Evolutionary conservation across 805 yeast genomes (phyloP).

Genomic region (Brettanomyces custersianus): DNA sequence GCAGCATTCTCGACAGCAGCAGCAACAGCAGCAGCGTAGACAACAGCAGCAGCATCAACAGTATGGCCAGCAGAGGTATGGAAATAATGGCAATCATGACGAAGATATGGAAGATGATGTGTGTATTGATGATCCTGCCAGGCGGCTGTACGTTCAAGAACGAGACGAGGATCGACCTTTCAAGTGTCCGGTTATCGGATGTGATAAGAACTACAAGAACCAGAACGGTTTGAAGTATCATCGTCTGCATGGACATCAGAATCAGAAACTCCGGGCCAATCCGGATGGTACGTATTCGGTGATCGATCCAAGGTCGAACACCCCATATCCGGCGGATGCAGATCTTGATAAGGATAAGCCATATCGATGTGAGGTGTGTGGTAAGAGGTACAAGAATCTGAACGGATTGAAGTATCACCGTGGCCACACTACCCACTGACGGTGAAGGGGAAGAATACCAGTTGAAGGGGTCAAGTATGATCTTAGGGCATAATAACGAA

Average conservation of each 20-base stretch:
- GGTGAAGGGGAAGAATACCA: no score
- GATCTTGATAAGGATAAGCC: slow-evolving; percentile 98
- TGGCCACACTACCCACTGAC: slow-evolving; percentile 94
- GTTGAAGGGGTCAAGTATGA: no score
- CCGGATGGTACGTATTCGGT: slow-evolving; percentile 90
- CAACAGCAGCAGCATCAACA: slow-evolving; percentile 8
- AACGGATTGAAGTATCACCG: slow-evolving; percentile 96
- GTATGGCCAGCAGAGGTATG: not conserved
- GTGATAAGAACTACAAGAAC: slow-evolving; percentile 94
- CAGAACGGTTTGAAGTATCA: slow-evolving; percentile 97
- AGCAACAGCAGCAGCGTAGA: slow-evolving; percentile 5
- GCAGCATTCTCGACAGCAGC: slow-evolving; percentile 3
- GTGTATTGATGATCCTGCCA: slow-evolving; percentile 93
- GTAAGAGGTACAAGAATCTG: slow-evolving; percentile 90
- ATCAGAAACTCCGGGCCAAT: slow-evolving; percentile 82
- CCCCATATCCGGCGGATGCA: slow-evolving; percentile 88
- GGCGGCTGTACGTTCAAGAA: slow-evolving; percentile 88
- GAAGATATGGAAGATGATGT: slow-evolving; percentile 35
- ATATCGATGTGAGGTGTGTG: slow-evolving; percentile 96
- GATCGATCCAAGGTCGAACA: slow-evolving; percentile 82
- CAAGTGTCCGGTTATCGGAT: slow-evolving; percentile 96
- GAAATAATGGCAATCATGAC: not conserved
- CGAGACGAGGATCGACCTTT: slow-evolving; percentile 89
- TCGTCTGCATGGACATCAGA: slow-evolving; percentile 92
- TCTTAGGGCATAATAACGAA: no score